A percentile compares a stretch with the other conserved stretches of the same genome.
Conservation (phyloP, 345 rosid genomes). For the Acer saccharum region DNA sequence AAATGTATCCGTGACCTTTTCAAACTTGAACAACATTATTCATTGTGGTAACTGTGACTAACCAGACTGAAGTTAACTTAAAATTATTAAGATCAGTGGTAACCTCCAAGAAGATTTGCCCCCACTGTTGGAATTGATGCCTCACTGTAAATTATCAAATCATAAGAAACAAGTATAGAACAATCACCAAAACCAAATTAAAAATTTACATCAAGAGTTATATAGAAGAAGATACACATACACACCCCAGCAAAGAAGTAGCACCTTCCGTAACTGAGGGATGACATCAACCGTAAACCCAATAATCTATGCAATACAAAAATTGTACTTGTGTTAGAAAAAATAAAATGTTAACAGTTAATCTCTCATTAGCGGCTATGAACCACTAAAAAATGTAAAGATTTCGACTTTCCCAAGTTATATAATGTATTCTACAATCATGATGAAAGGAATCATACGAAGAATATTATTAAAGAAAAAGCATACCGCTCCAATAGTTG, state of each 20-base stretch:
- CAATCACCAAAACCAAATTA: no score
- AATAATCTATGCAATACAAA: constrained; percentile 19
- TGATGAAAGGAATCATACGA: neutral
- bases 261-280: constrained; percentile 25
- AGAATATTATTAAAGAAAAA: neutral
- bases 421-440: neutral
- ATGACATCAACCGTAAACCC: constrained; percentile 26
- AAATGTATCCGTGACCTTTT: constrained; percentile 32
- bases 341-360: neutral
- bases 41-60: no score
- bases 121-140: constrained; percentile 46
- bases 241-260: constrained; percentile 33
- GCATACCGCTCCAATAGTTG: constrained; percentile 28
- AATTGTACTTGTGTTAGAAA: neutral
- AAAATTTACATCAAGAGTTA: neutral
- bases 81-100: no score
- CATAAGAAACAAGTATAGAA: no score
- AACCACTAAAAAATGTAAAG: no score
- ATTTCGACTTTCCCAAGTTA: neutral
- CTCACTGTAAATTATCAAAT: no score
- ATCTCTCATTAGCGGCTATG: neutral
- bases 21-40: constrained; percentile 29
- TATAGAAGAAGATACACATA: neutral
- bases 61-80: no score
- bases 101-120: constrained; percentile 47